A percentile compares a stretch with the other conserved stretches of the same genome.
phyloP scores from a whole-genome alignment of 2,329 filamentous ascomycete species.

The Cladosporium sphaerospermum region DNA sequence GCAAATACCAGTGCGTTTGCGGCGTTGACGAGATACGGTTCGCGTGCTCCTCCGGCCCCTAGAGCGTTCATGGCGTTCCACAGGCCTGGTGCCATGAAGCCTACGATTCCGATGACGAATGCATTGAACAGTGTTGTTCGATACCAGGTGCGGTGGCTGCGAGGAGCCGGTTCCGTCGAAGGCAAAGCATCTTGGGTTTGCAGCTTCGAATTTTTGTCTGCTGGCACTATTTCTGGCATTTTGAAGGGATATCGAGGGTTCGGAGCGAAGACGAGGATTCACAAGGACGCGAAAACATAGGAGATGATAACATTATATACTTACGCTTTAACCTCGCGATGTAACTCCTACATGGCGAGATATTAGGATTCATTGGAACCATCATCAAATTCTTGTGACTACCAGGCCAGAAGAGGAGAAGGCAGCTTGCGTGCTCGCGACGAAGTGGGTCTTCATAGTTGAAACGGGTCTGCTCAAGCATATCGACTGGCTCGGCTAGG shows the following conservation, averaged over 20 bases:
- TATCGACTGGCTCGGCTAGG: neutral
- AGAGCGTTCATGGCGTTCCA: constrained; percentile 53
- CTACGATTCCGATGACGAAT: constrained; percentile 47
- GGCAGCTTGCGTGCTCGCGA: constrained; percentile 10
- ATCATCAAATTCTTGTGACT: neutral
- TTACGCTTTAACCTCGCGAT: neutral
- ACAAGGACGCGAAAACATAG: neutral
- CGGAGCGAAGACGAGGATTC: neutral
- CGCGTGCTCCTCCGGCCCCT: constrained; percentile 48
- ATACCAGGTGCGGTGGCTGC: constrained; percentile 38
- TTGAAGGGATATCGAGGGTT: neutral
- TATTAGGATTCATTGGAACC: neutral
- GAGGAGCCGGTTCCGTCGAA: constrained; percentile 6
- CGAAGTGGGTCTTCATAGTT: neutral
- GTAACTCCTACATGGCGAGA: neutral
- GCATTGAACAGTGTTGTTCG: constrained; percentile 49
- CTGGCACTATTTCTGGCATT: constrained; percentile 8
- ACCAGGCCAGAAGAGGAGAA: neutral
- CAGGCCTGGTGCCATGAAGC: constrained; percentile 46
- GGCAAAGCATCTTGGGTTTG: constrained; percentile 1
- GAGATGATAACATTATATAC: neutral
- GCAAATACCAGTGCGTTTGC: constrained; percentile 48
- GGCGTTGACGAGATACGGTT: constrained; percentile 47
- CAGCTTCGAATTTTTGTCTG: neutral
- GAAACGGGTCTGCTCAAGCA: neutral